Evolutionary conservation across 1,284 basidiomycete species (phyloP), one percentile per base, ranked within the genome.

Genomic region (Marasmius fiardii): DNA sequence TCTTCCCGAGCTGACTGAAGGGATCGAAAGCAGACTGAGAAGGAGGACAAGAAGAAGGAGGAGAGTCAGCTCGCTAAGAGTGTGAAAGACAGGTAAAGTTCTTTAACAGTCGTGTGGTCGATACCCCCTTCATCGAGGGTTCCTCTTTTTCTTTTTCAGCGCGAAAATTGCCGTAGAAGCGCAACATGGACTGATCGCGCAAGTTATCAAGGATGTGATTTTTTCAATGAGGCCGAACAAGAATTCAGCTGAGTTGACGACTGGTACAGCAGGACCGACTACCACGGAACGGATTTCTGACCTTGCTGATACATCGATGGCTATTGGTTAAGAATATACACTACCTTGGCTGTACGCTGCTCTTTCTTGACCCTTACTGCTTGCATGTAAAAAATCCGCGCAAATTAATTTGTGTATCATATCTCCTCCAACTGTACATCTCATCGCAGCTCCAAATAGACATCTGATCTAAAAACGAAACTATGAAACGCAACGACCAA

Each of bases 131-230:
- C 28, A 31, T 31, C 28, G 28, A 4, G 28, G n/a, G n/a, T n/a
- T n/a, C n/a, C n/a, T n/a, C n/a, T n/a, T n/a, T n/a, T n/a, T n/a
- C n/a, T n/a, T 47, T 53, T 31, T 50, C 64, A 95, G 93, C 64
- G 85, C 82, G 33, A 93, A 91, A 65, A 90, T 97, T 53, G 85
- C 93, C 0, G 80, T 85, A 8, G 94, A 98, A 67, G 91, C 90
- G 0, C 91, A 95, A 64, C 94, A 97, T 64, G 95, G 93, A 1
- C 81, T 97, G 55, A 90, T 95, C 57, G 78, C 92, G 0, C 93
- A 95, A 69, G 85, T 94, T 3, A 78, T 97, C 65, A 97, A 98
- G 69, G 89, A 95, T 61, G 80, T 91, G 37, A 82, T 92, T 31
- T 92, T 92, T 67, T 91, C 88, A 6, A 79, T 80, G 65, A 80